Evolutionary conservation across 441 rosid species (phyloP), one percentile per base, ranked within the genome.

Genomic region (Cnidoscolus chayamansa): DNA sequence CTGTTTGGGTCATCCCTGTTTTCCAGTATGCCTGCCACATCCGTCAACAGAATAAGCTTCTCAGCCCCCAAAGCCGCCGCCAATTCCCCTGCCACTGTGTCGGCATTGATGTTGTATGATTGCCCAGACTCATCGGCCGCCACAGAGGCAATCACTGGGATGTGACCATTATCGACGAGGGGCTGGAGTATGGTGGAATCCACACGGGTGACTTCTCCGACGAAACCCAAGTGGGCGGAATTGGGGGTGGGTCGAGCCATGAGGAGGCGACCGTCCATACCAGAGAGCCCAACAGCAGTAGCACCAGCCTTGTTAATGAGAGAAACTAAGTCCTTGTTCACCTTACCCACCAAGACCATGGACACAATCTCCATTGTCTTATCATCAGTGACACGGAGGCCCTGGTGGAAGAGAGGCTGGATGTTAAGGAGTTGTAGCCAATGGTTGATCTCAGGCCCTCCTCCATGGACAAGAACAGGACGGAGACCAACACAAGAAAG

Each of bases 51-150:
- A 67, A 92, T 94, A 86, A 92, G 67, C 71, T 94, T 94, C 86
- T 94, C 98, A 0, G 98, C 98, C 12, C 95, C 94, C 25, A 94
- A 78, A 5, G 99, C 97, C 1, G 96, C 99, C 4, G 97, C 97
- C 30, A 94, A 68, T 67, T 94, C 99, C 32, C 98, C 99, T 0
- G 97, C 99, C 60, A 92, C 99, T 0, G 97, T 90, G 76, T 94
- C 97, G 0, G 97, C 98, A 75, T 92, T 92, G 45, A 94, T 94
- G 76, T 94, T 92, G 40, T 92, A 94, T 7, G 91, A 78, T 67
- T 92, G 97, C 0, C 97, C 97, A 0, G 59, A 31, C 65, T 83
- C 89, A 65, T 92, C 97, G 0, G 92, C 93, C 0, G 99, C 97
- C 45, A 92, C 99, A 0, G 99, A 94, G 0, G 97, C 97, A 12